Percentiles rank a stretch among this genome's conserved stretches.
Conservation (phyloP, 2,329 filamentous ascomycete genomes). For the Apiospora marii region DNA sequence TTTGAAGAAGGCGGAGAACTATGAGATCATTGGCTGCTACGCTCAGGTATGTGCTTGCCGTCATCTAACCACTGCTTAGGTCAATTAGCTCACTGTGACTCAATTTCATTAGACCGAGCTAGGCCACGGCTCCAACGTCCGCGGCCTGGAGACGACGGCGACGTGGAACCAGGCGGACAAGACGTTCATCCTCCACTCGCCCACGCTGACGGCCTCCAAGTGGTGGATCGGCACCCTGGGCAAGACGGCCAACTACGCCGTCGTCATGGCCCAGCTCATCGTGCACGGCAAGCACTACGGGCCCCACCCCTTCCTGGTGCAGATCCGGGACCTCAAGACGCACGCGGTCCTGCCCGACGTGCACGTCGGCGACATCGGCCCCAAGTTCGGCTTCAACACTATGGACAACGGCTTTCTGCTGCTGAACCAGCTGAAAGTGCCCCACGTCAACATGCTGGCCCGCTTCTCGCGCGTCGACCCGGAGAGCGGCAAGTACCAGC, state of each 20-base stretch:
- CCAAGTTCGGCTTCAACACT: conserved; percentile 81
- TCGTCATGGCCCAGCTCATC: conserved; percentile 80
- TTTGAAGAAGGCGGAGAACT: conserved; percentile 71
- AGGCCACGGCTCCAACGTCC: conserved; percentile 80
- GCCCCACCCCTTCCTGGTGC: conserved; percentile 81
- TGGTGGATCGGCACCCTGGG: conserved; percentile 88
- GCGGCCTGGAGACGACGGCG: conserved; percentile 75
- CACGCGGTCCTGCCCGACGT: conserved; percentile 74
- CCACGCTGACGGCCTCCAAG: conserved; percentile 77
- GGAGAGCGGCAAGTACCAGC: conserved; percentile 71
- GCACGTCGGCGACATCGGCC: conserved; percentile 81
- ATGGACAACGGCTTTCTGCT: conserved; percentile 86
- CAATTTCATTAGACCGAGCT: conserved; percentile 64
- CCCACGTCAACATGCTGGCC: conserved; percentile 76
- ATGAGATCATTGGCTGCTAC: conserved; percentile 80
- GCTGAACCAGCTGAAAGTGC: conserved; percentile 79
- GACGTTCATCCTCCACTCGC: conserved; percentile 78
- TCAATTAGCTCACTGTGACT: background rate
- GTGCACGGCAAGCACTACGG: conserved; percentile 73
- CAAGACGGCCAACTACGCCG: conserved; percentile 77
- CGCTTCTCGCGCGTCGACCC: conserved; percentile 75
- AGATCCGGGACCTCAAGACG: conserved; percentile 74
- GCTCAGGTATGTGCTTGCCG: conserved; percentile 58
- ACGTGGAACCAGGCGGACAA: conserved; percentile 78
- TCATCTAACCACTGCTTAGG: background rate